phyloP scores from a whole-genome alignment of 352 stramenopile species.

The Phytopythium litorale region DNA sequence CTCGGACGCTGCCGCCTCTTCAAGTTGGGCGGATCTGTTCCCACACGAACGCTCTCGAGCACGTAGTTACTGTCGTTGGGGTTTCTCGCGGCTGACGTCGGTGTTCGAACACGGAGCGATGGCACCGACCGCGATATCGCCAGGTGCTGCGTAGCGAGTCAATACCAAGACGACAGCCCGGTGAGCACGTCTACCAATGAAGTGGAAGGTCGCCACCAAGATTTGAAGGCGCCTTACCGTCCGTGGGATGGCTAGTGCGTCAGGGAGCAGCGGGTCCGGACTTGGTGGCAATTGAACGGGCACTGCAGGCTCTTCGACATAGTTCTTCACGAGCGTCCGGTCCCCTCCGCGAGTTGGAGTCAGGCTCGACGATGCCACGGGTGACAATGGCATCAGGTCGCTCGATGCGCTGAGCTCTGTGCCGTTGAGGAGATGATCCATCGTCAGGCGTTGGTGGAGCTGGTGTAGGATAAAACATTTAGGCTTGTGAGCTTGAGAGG shows the following conservation, averaged over 20 bases:
- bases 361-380: not conserved
- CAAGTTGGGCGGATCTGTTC: not conserved
- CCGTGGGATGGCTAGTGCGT: slow-evolving; percentile 32
- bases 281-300: slow-evolving; percentile 27
- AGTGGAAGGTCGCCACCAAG: not conserved
- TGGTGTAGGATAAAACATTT: slow-evolving; percentile 7
- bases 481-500: no score
- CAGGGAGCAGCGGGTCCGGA: not conserved
- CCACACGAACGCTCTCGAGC: not conserved
- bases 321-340: slow-evolving; percentile 12
- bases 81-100: not conserved
- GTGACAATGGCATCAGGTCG: not conserved
- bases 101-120: slow-evolving; percentile 34
- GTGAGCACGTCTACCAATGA: not conserved
- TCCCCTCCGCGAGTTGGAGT: slow-evolving; percentile 9
- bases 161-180: not conserved
- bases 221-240: slow-evolving; percentile 17
- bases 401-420: slow-evolving; percentile 1
- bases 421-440: slow-evolving; percentile 39
- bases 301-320: slow-evolving; percentile 36
- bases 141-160: slow-evolving; percentile 1
- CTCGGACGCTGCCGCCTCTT: slow-evolving; percentile 1
- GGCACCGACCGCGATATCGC: slow-evolving; percentile 28
- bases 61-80: no score
- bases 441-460: slow-evolving; percentile 58